phyloP scores from a whole-genome alignment of 2,329 filamentous ascomycete genomes.

The Colletotrichum orbiculare region DNA sequence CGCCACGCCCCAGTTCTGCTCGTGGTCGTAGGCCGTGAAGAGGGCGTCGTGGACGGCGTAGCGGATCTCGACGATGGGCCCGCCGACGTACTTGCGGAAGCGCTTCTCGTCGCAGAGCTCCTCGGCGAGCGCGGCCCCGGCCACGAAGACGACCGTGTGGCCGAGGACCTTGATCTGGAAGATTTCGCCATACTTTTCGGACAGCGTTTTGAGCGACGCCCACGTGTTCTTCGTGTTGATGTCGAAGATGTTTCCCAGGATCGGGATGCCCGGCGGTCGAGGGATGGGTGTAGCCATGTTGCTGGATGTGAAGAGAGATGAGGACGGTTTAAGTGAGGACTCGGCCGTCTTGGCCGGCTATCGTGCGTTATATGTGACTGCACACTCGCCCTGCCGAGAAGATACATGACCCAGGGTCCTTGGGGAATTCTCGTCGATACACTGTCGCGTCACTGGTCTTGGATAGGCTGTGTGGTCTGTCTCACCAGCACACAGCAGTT shows the following conservation, averaged over 20 bases:
- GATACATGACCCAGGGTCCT: neutral
- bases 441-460: constrained; percentile 22
- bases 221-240: constrained; percentile 50
- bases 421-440: constrained; percentile 6
- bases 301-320: neutral
- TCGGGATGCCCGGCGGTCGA: constrained; percentile 47
- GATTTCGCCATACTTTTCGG: constrained; percentile 51
- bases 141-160: constrained; percentile 53
- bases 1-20: constrained; percentile 60
- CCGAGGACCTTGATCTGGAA: constrained; percentile 51
- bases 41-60: constrained; percentile 60
- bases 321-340: neutral
- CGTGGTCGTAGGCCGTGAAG: constrained; percentile 63
- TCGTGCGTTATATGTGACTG: neutral
- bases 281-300: constrained; percentile 50
- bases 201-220: constrained; percentile 49
- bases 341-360: neutral
- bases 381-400: neutral
- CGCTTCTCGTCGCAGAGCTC: constrained; percentile 63
- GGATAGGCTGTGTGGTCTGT: constrained; percentile 8
- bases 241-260: constrained; percentile 51
- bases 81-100: constrained; percentile 65
- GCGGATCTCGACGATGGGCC: constrained; percentile 64
- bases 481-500: constrained; percentile 19
- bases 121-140: constrained; percentile 52